Percentiles rank a stretch among this genome's conserved stretches.
These are phyloP conservation scores for Zasmidium citrigriseum DNA, from an alignment of 2,329 filamentous ascomycete species.

Conservation along the genomic window DNA sequence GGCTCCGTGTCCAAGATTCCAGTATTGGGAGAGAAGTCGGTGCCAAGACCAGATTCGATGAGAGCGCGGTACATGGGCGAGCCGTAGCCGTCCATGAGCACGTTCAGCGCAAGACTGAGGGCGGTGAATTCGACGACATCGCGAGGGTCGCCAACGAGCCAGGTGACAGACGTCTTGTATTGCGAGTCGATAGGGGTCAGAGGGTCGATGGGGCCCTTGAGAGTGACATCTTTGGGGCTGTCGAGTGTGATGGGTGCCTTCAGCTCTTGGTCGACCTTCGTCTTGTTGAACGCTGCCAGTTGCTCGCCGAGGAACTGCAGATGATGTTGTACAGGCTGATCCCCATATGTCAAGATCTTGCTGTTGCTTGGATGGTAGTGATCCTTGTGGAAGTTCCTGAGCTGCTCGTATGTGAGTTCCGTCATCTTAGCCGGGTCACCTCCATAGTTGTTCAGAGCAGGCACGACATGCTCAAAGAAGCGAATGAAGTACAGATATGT, in stretches of 20 bases:
- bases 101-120: conserved; percentile 74
- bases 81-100: conserved; percentile 92
- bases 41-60: conserved; percentile 85
- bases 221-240: conserved; percentile 68
- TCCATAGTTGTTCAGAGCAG: conserved; percentile 92
- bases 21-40: conserved; percentile 92
- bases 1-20: conserved; percentile 78
- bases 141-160: conserved; percentile 81
- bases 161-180: conserved; percentile 90
- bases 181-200: conserved; percentile 84
- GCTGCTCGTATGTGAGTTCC: conserved; percentile 86
- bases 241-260: conserved; percentile 73
- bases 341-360: conserved; percentile 92
- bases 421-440: conserved; percentile 97
- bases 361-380: conserved; percentile 98
- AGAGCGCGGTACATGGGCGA: conserved; percentile 88
- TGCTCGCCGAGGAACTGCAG: conserved; percentile 75
- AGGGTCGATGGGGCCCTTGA: conserved; percentile 82
- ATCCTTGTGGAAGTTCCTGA: conserved; percentile 83
- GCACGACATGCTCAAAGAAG: conserved; percentile 93
- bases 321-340: conserved; percentile 83
- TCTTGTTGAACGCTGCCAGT: conserved; percentile 71
- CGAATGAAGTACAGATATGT: conserved; percentile 94
- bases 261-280: conserved; percentile 69
- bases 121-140: conserved; percentile 89